These are phyloP conservation scores for Fusarium mexicanum DNA, from an alignment of 2,329 filamentous ascomycete species.

Conservation along the genomic window DNA sequence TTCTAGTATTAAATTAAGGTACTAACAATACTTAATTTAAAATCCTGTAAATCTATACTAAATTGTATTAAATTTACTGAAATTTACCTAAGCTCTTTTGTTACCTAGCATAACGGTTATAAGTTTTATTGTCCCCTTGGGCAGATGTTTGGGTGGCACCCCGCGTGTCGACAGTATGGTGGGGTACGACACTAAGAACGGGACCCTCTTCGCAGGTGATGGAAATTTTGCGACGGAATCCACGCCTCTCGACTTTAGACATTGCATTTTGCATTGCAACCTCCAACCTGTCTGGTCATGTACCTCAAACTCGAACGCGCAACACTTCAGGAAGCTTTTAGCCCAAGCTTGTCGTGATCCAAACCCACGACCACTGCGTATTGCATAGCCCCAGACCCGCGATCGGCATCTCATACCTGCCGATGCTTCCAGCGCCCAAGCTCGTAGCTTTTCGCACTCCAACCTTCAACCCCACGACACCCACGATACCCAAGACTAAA, in stretches of 20 bases:
- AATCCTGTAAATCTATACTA: too few species aligned
- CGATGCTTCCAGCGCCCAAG: neutral
- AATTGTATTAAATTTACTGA: too few species aligned
- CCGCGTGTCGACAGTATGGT: slow-evolving; percentile 38
- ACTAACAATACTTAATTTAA: too few species aligned
- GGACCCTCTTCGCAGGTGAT: slow-evolving; percentile 29
- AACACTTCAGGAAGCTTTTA: slow-evolving; percentile 6
- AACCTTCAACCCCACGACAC: neutral
- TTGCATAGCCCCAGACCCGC: neutral
- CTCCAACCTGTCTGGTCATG: slow-evolving; percentile 33
- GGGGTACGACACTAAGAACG: slow-evolving; percentile 39
- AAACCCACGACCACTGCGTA: neutral
- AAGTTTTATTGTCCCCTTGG: too few species aligned
- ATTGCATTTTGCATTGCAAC: neutral
- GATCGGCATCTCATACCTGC: neutral
- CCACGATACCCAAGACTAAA: neutral
- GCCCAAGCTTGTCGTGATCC: slow-evolving; percentile 25
- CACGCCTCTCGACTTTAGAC: slow-evolving; percentile 6
- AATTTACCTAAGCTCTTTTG: too few species aligned
- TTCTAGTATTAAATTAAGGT: too few species aligned
- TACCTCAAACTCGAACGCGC: slow-evolving; percentile 12
- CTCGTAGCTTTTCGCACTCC: neutral
- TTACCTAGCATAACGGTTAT: too few species aligned
- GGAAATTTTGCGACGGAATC: slow-evolving; percentile 39
- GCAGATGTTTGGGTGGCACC: slow-evolving; percentile 1